Base-by-base conservation (phyloP, 2,329 filamentous ascomycete species). In the Verticillium zaregamsianum region DNA sequence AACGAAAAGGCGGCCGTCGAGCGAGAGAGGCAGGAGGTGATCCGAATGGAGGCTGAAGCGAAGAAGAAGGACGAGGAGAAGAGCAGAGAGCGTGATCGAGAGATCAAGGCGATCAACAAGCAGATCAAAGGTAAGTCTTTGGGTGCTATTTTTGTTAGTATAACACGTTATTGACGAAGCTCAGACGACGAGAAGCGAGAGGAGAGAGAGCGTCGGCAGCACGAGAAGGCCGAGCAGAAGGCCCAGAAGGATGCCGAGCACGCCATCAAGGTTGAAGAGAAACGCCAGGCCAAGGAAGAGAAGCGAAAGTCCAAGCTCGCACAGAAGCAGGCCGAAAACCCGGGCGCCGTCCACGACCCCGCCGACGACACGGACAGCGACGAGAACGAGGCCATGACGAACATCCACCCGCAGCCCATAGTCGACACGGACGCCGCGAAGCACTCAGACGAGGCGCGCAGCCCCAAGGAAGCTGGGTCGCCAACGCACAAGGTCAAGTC, bases 1-100 rank as follows among this genome's bases (percentile, higher is more conserved):
- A 88, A 89, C 59, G 88, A 91, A 59, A 91, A 88, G 70, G 91
- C 91, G 0, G 90, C 93, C 70, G 82, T 82, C 64, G 88, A 92
- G 71, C 82, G 86, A 45, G 90, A 89, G 57, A 83, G 88, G 63
- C 83, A 90, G 63, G 80, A 87, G 56, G 85, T 88, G 66, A 74
- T 85, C 12, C 82, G 84, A 52, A 72, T 87, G 20, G 89, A 92
- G 63, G 80, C 86, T 64, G 87, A 92, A 62, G 81, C 87, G 65
- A 83, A 84, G 68, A 83, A 88, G 70, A 82, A 87, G 59, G 81
- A 87, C 58, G 82, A 84, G 57, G 80, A 80, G 56, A 79, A 76
- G 56, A 82, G 86, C 66, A 87, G 86, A 67, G 78, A 84, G 59
- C 74, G 69, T 3, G 76, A 78, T 52, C 74, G 71, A 67, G 84